These are phyloP conservation scores for Ophiostoma himal-ulmi DNA, from an alignment of 2,329 filamentous ascomycete genomes.

Conservation along the genomic window DNA sequence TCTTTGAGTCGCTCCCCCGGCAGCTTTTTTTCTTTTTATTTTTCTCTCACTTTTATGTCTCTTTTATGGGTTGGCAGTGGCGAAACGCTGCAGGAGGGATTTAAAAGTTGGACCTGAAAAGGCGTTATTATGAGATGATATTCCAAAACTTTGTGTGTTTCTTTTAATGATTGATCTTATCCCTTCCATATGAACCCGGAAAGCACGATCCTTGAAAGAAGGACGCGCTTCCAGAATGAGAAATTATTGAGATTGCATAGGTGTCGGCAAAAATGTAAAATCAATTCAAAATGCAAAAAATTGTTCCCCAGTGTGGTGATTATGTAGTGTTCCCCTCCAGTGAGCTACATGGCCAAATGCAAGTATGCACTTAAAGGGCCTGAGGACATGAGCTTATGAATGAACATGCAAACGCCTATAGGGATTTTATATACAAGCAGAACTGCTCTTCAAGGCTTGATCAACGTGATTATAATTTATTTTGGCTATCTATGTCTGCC, in stretches of 20 bases:
- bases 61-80: constrained; percentile 13
- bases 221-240: not conserved
- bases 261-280: constrained; percentile 3
- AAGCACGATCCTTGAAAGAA: not conserved
- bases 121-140: constrained; percentile 16
- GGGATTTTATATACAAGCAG: no score
- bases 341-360: no score
- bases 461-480: no score
- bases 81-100: constrained; percentile 14
- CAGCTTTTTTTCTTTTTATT: constrained; percentile 10
- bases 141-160: constrained; percentile 13
- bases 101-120: constrained; percentile 14
- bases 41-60: constrained; percentile 4
- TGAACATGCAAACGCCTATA: no score
- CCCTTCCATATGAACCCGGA: constrained; percentile 10
- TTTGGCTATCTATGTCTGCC: no score
- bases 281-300: not conserved
- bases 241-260: not conserved
- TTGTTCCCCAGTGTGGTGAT: not conserved
- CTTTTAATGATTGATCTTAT: constrained; percentile 14
- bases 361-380: no score
- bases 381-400: not conserved
- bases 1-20: not conserved
- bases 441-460: no score
- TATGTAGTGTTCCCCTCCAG: not conserved